Evolutionary conservation across 345 rosid species (phyloP).

Genomic region (Lumnitzera littorea): DNA sequence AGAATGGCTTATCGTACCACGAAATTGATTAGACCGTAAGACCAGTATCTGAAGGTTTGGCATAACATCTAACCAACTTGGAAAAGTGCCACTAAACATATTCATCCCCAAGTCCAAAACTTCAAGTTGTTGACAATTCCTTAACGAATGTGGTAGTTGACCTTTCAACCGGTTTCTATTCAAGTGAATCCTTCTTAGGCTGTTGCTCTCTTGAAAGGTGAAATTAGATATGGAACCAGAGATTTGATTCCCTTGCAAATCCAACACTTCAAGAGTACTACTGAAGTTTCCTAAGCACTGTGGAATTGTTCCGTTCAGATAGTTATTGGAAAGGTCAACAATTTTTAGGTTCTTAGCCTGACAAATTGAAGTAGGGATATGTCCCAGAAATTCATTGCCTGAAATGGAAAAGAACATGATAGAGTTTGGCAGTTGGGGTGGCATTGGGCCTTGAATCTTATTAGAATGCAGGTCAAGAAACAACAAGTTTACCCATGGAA

Average conservation of each 20-base stretch:
- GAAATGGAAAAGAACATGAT: not conserved
- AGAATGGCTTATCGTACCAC: constrained; percentile 8
- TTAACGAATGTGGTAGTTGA: constrained; percentile 13
- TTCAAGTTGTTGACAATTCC: constrained; percentile 9
- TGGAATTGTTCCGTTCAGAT: not conserved
- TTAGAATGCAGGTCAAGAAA: constrained; percentile 4
- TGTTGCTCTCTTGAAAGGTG: not conserved
- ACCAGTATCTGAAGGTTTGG: constrained; percentile 7
- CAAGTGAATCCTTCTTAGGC: constrained; percentile 4
- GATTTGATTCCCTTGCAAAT: constrained; percentile 13
- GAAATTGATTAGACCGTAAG: constrained; percentile 10
- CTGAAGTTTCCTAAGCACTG: not conserved
- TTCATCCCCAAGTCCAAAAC: constrained; percentile 16
- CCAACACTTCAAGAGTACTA: not conserved
- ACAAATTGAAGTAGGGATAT: constrained; percentile 5
- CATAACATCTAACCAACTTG: constrained; percentile 17
- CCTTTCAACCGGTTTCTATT: constrained; percentile 19
- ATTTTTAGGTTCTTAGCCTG: not conserved
- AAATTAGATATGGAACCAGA: constrained; percentile 11
- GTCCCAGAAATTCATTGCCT: constrained; percentile 8
- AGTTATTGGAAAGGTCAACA: constrained; percentile 6
- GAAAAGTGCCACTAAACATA: constrained; percentile 12
- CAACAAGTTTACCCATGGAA: not conserved
- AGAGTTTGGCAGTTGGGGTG: not conserved
- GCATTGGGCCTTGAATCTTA: constrained; percentile 4